Percentiles rank a stretch among this genome's conserved stretches.
Conservation (phyloP, 176 grass and related monocot species). For the Echinochloa phyllopogon region DNA sequence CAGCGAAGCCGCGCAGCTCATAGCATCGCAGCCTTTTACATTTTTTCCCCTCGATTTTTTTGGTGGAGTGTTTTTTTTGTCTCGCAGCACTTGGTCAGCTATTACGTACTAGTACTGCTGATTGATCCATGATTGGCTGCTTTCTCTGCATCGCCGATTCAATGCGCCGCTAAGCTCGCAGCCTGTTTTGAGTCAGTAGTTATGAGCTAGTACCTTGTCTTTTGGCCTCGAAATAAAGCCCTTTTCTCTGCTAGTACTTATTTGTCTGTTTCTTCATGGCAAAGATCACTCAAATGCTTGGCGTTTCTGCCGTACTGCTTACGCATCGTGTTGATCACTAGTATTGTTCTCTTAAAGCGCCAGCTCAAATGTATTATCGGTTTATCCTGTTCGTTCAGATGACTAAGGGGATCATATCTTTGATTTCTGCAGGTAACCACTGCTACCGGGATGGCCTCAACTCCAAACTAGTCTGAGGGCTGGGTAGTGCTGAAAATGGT, state of each 20-base stretch:
- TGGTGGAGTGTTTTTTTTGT: slow-evolving; percentile 19
- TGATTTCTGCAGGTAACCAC: slow-evolving; percentile 42
- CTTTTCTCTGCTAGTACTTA: slow-evolving; percentile 4
- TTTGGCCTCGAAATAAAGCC: slow-evolving; percentile 27
- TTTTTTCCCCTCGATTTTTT: background rate
- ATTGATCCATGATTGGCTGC: slow-evolving; percentile 33
- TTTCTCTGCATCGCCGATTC: slow-evolving; percentile 15
- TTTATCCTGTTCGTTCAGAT: background rate
- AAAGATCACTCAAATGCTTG: background rate
- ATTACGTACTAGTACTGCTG: background rate
- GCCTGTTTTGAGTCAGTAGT: slow-evolving; percentile 9
- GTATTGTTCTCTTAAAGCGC: background rate
- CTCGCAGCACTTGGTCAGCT: background rate
- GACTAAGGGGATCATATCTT: slow-evolving; percentile 20
- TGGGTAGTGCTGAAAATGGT: slow-evolving; percentile 73
- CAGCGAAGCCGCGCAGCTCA: slow-evolving; percentile 32
- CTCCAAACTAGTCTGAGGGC: slow-evolving; percentile 39
- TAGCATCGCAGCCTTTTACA: background rate
- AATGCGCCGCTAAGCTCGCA: slow-evolving; percentile 29
- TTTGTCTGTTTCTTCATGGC: slow-evolving; percentile 14
- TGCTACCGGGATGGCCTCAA: slow-evolving; percentile 37
- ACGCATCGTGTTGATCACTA: background rate
- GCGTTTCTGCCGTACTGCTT: background rate
- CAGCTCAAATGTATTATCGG: background rate
- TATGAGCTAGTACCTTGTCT: slow-evolving; percentile 4